Percentiles rank a stretch among this genome's conserved stretches.
phyloP scores from a whole-genome alignment of 192 early-diverging fungal genomes.

The Polychytrium aggregatum region DNA sequence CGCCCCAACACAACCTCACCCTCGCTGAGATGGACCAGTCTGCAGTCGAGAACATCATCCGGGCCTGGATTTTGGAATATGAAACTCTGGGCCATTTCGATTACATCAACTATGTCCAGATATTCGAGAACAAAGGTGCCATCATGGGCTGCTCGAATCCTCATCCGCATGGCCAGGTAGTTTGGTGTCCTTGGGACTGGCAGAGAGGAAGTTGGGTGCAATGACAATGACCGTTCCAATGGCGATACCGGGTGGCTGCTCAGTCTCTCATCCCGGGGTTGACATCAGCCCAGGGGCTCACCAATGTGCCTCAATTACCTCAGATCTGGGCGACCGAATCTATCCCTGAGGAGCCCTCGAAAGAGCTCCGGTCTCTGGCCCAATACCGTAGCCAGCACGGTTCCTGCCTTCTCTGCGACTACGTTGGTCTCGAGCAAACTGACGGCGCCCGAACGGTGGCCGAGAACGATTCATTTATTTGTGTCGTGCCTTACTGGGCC shows the following conservation, averaged over 20 bases:
- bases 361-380: slow-evolving; percentile 56
- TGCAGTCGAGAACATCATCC: slow-evolving; percentile 58
- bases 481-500: slow-evolving; percentile 91
- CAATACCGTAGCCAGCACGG: slow-evolving; percentile 45
- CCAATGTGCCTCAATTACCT: background rate
- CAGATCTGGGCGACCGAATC: slow-evolving; percentile 78
- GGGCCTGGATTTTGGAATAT: slow-evolving; percentile 62
- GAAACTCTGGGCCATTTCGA: slow-evolving; percentile 33
- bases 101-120: slow-evolving; percentile 69
- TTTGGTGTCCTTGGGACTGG: background rate
- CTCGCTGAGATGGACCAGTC: slow-evolving; percentile 68
- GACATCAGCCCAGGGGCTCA: too few species aligned
- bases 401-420: slow-evolving; percentile 74
- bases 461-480: slow-evolving; percentile 71
- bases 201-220: background rate
- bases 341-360: slow-evolving; percentile 68
- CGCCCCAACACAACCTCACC: slow-evolving; percentile 78
- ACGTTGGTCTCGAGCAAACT: slow-evolving; percentile 46
- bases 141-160: slow-evolving; percentile 97
- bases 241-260: background rate
- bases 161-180: slow-evolving; percentile 83
- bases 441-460: slow-evolving; percentile 58
- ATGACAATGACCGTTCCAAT: background rate
- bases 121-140: slow-evolving; percentile 97
- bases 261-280: background rate